These are phyloP conservation scores for Chlamydomonas sp. DNA, from an alignment of 139 green algal genomes.

Conservation along the genomic window DNA sequence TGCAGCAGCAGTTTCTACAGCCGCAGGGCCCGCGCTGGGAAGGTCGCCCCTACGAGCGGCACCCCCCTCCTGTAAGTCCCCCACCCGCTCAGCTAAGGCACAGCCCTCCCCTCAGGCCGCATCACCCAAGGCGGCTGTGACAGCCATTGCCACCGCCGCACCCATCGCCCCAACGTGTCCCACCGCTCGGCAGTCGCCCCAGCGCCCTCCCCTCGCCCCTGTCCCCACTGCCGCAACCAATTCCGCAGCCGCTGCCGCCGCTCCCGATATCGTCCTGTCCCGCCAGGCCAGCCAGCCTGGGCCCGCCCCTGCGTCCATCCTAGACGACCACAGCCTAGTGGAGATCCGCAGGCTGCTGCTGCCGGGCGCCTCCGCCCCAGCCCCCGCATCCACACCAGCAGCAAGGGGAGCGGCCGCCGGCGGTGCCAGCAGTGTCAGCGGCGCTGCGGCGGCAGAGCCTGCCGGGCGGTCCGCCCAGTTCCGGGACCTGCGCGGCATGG, in stretches of 20 bases:
- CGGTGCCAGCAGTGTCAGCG: too few relatives aligned
- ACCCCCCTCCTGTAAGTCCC: too few relatives aligned
- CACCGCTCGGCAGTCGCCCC: background rate
- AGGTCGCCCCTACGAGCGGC: too few relatives aligned
- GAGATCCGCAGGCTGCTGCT: slow-evolving; percentile 20
- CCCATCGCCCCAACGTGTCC: too few relatives aligned
- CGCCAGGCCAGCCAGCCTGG: too few relatives aligned
- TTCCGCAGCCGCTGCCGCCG: background rate
- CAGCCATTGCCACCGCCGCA: too few relatives aligned
- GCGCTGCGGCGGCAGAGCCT: background rate
- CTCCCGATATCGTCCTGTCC: background rate
- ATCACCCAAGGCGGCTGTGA: too few relatives aligned
- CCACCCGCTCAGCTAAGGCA: too few relatives aligned
- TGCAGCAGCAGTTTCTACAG: too few relatives aligned
- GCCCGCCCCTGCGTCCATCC: too few relatives aligned
- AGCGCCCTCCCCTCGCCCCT: background rate
- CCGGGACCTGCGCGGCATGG: slow-evolving; percentile 24
- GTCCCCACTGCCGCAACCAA: background rate
- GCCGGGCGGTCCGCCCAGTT: background rate
- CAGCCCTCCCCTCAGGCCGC: too few relatives aligned
- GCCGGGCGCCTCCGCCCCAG: slow-evolving; percentile 3
- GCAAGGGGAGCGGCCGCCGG: background rate
- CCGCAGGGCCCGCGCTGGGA: too few relatives aligned
- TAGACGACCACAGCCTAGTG: background rate
- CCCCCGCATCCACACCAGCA: background rate